phyloP scores from a whole-genome alignment of 257 asterid species.

The Henckelia pumila region DNA sequence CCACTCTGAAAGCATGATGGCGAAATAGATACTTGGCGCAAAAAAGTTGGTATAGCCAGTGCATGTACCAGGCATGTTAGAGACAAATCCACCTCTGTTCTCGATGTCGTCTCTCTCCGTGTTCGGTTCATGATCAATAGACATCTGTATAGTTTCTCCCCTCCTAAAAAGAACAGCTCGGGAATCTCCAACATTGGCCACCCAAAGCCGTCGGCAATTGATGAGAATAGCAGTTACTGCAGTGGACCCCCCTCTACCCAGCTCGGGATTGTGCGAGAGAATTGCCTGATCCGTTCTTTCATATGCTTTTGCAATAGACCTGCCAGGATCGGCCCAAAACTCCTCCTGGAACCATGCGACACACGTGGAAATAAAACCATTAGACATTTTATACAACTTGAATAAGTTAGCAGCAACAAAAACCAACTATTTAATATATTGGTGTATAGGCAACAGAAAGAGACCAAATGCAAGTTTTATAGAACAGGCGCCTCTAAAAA shows the following conservation, averaged over 20 bases:
- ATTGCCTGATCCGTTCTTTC: conserved; percentile 86
- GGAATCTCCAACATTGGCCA: conserved; percentile 94
- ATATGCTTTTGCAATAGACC: conserved; percentile 67
- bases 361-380: background rate
- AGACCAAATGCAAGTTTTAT: background rate
- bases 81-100: conserved; percentile 39
- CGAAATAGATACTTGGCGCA: too few species aligned
- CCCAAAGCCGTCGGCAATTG: conserved; percentile 61
- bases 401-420: background rate
- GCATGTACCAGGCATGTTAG: conserved; percentile 99
- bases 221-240: conserved; percentile 89
- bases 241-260: conserved; percentile 95
- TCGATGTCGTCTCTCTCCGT: conserved; percentile 70
- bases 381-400: background rate
- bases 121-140: conserved; percentile 86
- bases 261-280: conserved; percentile 72
- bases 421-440: background rate
- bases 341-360: conserved; percentile 53
- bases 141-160: conserved; percentile 81
- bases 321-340: conserved; percentile 68
- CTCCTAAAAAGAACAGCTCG: conserved; percentile 82
- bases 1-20: background rate
- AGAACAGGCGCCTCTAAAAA: too few species aligned
- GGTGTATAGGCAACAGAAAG: background rate
- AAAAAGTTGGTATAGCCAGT: too few species aligned